Base-by-base conservation (phyloP, 2,329 filamentous ascomycete genomes). In the Neoscytalidium dimidiatum region DNA sequence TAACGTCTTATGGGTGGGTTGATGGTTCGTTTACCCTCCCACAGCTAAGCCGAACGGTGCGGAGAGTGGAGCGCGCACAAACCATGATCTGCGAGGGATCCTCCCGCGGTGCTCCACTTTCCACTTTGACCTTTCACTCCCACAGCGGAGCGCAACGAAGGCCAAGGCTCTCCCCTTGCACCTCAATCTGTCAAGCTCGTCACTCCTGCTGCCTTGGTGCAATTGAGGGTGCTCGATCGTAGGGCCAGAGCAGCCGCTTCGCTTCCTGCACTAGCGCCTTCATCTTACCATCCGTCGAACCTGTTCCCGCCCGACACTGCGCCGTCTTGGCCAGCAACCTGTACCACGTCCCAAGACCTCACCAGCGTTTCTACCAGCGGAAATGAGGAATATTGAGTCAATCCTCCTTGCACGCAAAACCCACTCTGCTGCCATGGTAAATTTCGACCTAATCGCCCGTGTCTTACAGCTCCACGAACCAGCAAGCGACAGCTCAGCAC, bases 51-150 rank as follows among this genome's bases (percentile, higher is more conserved):
- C n/a, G n/a, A n/a, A n/a, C 7, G 4, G 46, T 13, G 26, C 35
- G 17, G 35, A 23, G 35, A 21, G 41, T 14, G 43, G 43, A 60
- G 56, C 35, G 26, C 53, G 53, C 53, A 58, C 38, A 43, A 26
- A 31, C 56, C 26, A 60, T n/a, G 56, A 60, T 60, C 56, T 60
- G 56, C 56, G 28, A 60, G 41, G 56, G 56, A 60, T 60, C 56
- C 26, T 43, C 52, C 19, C 49, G 49, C 14, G 5, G 28, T 11
- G 14, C 49, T 56, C 33, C 35, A 58, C 35, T 19, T 38, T 52
- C 28, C 21, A 41, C n/a, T n/a, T n/a, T n/a, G n/a, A n/a, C 35
- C 21, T n/a, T 41, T 17, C 38, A 41, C 38, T 41, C 38, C 56
- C 53, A n/a, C 53, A 44, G 53, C 53, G 35, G 38, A 43, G 53